Base-by-base conservation (phyloP, 208 protist genomes). In the Acanthamoeba triangularis region DNA sequence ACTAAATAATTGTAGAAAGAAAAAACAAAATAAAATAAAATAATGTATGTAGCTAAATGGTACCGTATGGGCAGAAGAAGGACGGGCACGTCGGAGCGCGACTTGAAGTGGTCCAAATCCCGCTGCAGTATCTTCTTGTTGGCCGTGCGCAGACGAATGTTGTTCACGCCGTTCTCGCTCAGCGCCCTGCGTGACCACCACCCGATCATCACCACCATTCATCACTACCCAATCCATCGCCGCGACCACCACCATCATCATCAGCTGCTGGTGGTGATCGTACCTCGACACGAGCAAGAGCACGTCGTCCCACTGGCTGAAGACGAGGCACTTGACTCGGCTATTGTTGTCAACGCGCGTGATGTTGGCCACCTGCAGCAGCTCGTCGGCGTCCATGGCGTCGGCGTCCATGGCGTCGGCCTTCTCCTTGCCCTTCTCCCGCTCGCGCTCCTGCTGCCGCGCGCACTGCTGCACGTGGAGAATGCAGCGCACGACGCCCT, bases 291-390 rank as follows among this genome's bases (percentile, higher is more conserved):
- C 82, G 18, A 93, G 88, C 28, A 93, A 35, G 0, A 93, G 88
- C 5, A 93, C 88, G 37, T 93, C 88, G 37, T 93, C 88, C 88
- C 88, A 93, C 47, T 93, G 88, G 37, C 88, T 93, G 88, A 93
- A 93, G 11, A 93, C 88, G n/a, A 97, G 92, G 30, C 90, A 76
- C 44, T 97, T 97, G 37, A 95, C 61, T 30, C 41, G 6, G 49
- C 35, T 61, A 13, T 90, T 61, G 10, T 90, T 65, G 47, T 30
- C 18, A 20, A 18, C 41, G 4, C n/a, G n/a, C 74, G 28, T 10
- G 25, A 33, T 10, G 20, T 61, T 16, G 52, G 52, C 52, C 52
- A 18, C 52, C 4, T 61, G 20, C 56, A 28, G 41, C 25, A 67
- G 28, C 61, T 67, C 61, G 23, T 25, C 61, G 69, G 3, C 8